Conservation (phyloP, 768 basidiomycete genomes). For the Termitomyces sp. region DNA sequence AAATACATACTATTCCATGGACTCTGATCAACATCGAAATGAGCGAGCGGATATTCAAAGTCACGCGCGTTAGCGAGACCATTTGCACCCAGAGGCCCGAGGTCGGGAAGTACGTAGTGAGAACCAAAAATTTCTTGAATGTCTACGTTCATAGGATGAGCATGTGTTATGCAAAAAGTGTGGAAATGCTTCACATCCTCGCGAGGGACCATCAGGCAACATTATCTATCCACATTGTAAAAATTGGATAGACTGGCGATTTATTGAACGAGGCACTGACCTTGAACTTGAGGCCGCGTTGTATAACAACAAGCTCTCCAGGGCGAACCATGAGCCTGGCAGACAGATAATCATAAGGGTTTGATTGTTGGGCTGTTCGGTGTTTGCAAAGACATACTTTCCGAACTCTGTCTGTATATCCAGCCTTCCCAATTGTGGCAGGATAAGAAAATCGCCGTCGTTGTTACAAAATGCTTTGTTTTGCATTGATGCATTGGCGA, state of each 20-base stretch:
- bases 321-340: slow-evolving; percentile 56
- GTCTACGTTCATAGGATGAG: slow-evolving; percentile 29
- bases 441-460: slow-evolving; percentile 65
- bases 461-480: slow-evolving; percentile 59
- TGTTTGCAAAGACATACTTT: slow-evolving; percentile 35
- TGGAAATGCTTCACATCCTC: slow-evolving; percentile 45
- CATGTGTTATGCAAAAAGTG: background rate
- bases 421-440: slow-evolving; percentile 61
- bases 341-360: background rate
- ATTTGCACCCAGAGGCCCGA: slow-evolving; percentile 62
- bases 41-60: slow-evolving; percentile 62
- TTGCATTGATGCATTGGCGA: slow-evolving; percentile 57
- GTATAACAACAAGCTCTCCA: slow-evolving; percentile 63
- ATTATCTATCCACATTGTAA: slow-evolving; percentile 28
- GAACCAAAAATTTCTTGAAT: slow-evolving; percentile 63
- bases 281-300: slow-evolving; percentile 67
- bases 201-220: slow-evolving; percentile 56
- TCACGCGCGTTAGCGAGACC: slow-evolving; percentile 66
- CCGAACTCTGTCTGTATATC: slow-evolving; percentile 72
- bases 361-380: background rate
- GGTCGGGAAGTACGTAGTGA: slow-evolving; percentile 60
- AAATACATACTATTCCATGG: slow-evolving; percentile 49
- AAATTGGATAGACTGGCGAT: background rate
- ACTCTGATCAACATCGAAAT: slow-evolving; percentile 62
- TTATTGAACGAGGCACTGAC: slow-evolving; percentile 21